Percentiles rank a stretch among this genome's conserved stretches.
Conservation (phyloP, 148 eudicot genomes). For the Fallopia convolvulus region DNA sequence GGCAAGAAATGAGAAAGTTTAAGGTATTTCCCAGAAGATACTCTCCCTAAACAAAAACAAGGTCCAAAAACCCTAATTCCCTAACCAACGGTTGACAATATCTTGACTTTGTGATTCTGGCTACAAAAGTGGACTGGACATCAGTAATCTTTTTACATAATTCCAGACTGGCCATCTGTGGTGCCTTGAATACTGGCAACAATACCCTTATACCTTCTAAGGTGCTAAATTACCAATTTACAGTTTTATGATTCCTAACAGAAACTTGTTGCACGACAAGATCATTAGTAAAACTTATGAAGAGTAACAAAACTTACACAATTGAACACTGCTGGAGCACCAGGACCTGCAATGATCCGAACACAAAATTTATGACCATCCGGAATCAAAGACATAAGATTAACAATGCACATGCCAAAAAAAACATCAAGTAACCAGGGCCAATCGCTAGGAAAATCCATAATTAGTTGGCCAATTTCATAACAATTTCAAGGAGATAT, state of each 20-base stretch:
- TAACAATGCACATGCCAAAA: background rate
- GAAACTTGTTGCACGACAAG: background rate
- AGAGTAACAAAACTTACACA: slow-evolving; percentile 43
- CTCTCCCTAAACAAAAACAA: background rate
- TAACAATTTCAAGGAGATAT: background rate
- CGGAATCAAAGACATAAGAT: background rate
- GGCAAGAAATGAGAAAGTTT: background rate
- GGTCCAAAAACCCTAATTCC: background rate
- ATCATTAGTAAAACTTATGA: background rate
- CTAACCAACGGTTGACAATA: background rate
- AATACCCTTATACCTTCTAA: background rate
- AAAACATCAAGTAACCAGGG: background rate
- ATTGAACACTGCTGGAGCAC: slow-evolving; percentile 75
- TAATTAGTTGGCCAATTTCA: background rate
- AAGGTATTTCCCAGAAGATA: background rate
- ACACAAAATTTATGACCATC: slow-evolving; percentile 14
- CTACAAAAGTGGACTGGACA: background rate
- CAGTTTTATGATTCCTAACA: background rate
- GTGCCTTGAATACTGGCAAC: too few species aligned
- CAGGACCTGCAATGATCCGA: slow-evolving; percentile 61
- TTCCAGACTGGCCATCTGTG: background rate
- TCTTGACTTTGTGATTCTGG: background rate
- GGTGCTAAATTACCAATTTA: background rate
- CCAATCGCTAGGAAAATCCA: background rate
- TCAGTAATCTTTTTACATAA: background rate